Conservation (phyloP, 2,329 filamentous ascomycete species). For the Fusarium protoensiforme region DNA sequence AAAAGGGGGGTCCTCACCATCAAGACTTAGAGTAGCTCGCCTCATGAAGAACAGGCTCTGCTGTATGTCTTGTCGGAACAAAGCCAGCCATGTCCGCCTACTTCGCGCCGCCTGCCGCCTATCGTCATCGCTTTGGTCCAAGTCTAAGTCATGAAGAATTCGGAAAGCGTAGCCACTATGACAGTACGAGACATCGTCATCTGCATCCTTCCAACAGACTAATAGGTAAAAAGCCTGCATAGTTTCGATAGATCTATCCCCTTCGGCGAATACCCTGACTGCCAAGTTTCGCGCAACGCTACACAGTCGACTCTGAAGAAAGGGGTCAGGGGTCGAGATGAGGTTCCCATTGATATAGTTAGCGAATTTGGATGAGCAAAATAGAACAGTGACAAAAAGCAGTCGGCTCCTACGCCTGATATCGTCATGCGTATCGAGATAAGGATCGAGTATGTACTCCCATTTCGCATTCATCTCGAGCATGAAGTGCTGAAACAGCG, state of each 20-base stretch:
- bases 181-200: constrained; percentile 31
- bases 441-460: constrained; percentile 18
- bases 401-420: constrained; percentile 11
- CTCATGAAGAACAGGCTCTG: constrained; percentile 31
- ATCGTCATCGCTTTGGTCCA: constrained; percentile 12
- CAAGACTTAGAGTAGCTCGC: not conserved
- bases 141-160: constrained; percentile 25
- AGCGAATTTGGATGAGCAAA: constrained; percentile 19
- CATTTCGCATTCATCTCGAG: constrained; percentile 25
- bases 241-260: constrained; percentile 25
- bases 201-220: constrained; percentile 31
- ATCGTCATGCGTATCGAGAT: constrained; percentile 16
- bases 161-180: constrained; percentile 31
- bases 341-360: constrained; percentile 7
- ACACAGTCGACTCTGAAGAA: constrained; percentile 24
- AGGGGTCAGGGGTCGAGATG: not conserved
- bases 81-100: constrained; percentile 14
- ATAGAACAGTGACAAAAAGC: constrained; percentile 13
- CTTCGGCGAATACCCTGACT: constrained; percentile 14
- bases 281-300: constrained; percentile 23
- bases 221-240: constrained; percentile 31
- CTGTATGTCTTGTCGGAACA: constrained; percentile 30
- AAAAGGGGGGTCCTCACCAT: constrained; percentile 6
- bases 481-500: constrained; percentile 18
- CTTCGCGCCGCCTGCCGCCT: not conserved